phyloP scores from a whole-genome alignment of 2,329 filamentous ascomycete species.

The Talaromyces sp. region DNA sequence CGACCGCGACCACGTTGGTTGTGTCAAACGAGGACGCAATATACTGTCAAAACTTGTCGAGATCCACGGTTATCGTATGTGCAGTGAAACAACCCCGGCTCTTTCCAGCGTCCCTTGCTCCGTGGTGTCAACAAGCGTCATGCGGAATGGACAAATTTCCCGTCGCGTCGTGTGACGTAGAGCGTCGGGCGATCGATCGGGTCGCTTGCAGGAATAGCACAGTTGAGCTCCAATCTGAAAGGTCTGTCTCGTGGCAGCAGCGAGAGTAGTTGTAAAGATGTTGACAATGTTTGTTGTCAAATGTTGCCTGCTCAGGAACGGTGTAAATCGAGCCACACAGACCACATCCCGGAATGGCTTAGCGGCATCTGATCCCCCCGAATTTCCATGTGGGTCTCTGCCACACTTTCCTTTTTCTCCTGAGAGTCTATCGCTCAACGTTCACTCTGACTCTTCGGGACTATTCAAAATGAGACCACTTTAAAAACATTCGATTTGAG shows the following conservation, averaged over 20 bases:
- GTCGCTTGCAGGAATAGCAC: background rate
- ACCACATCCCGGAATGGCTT: background rate
- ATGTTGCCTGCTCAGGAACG: constrained; percentile 10
- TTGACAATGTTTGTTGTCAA: background rate
- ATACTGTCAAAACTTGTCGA: background rate
- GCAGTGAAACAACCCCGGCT: background rate
- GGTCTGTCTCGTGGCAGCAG: background rate
- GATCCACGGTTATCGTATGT: background rate
- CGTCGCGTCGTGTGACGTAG: constrained; percentile 2
- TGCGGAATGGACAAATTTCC: constrained; percentile 10
- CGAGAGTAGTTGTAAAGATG: background rate
- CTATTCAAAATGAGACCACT: too few relatives aligned
- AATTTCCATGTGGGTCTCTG: constrained; percentile 4
- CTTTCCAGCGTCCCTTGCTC: background rate
- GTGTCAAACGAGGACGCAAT: background rate
- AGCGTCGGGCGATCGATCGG: background rate
- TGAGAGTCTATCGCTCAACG: too few relatives aligned
- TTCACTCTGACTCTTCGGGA: too few relatives aligned
- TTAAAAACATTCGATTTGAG: too few relatives aligned
- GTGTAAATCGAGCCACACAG: constrained; percentile 12
- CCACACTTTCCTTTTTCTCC: background rate
- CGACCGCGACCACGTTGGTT: background rate
- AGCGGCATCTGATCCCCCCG: constrained; percentile 1
- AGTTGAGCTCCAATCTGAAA: background rate
- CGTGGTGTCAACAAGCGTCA: constrained; percentile 10